phyloP scores from a whole-genome alignment of 768 basidiomycete genomes.

The Podaxis sp. region DNA sequence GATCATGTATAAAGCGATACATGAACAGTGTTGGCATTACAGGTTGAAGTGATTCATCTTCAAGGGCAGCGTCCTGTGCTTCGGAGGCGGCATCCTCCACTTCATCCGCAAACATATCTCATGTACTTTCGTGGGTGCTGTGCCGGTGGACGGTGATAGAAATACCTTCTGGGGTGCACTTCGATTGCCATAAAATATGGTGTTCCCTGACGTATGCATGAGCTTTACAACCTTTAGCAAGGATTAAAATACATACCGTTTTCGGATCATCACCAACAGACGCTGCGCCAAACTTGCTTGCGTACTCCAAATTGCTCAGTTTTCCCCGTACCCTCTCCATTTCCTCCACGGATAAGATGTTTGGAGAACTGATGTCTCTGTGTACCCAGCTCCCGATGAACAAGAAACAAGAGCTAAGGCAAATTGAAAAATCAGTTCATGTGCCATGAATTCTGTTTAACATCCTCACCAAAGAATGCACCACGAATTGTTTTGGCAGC shows the following conservation, averaged over 20 bases:
- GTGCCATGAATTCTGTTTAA: neutral
- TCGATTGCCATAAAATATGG: slow-evolving; percentile 4
- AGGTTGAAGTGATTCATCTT: neutral
- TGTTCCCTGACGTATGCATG: neutral
- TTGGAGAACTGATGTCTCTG: slow-evolving; percentile 7
- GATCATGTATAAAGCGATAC: neutral
- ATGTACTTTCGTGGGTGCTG: neutral
- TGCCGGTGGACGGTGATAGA: neutral
- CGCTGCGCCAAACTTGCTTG: neutral
- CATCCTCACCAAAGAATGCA: neutral
- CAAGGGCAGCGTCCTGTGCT: neutral
- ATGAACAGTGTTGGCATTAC: neutral
- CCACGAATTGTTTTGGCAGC: neutral
- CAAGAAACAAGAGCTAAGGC: neutral
- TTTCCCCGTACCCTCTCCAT: neutral
- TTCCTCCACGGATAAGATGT: neutral
- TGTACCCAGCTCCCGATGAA: slow-evolving; percentile 8
- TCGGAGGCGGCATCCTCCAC: neutral
- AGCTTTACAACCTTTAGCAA: neutral
- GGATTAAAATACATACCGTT: neutral
- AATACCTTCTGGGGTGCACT: neutral
- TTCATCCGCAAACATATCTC: neutral
- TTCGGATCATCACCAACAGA: neutral
- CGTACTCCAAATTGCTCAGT: slow-evolving; percentile 10
- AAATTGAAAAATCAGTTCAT: neutral